These are phyloP conservation scores for Oryza punctata DNA, from an alignment of 176 grass and related monocot genomes.

Conservation along the genomic window DNA sequence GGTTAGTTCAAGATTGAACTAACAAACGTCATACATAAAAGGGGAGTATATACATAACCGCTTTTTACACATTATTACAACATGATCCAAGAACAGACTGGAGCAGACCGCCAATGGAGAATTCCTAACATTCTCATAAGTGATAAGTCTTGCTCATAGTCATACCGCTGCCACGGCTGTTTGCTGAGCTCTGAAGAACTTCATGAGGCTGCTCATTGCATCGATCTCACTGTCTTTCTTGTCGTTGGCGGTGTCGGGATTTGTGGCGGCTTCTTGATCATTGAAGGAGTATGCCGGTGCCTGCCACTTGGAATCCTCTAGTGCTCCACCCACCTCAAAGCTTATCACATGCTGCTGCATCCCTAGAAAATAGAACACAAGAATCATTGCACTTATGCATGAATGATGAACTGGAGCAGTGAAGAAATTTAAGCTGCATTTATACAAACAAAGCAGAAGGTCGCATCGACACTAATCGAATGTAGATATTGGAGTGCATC, in stretches of 20 bases:
- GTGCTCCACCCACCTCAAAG: constrained; percentile 52
- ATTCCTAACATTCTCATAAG: not conserved
- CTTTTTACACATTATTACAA: not conserved
- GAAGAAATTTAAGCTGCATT: not conserved
- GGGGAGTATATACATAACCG: not conserved
- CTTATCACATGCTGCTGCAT: constrained; percentile 63
- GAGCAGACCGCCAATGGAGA: not conserved
- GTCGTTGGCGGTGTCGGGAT: not conserved
- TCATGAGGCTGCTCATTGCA: constrained; percentile 27
- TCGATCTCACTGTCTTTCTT: not conserved
- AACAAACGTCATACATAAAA: no score
- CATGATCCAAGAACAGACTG: not conserved
- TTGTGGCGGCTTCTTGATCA: not conserved
- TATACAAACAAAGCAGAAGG: not conserved
- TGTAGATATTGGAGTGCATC: not conserved
- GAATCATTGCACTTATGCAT: not conserved
- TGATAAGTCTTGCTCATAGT: not conserved
- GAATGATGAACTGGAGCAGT: not conserved
- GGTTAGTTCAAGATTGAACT: no score
- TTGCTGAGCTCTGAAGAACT: constrained; percentile 12
- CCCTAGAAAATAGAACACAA: constrained; percentile 11
- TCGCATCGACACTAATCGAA: not conserved
- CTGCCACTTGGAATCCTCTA: constrained; percentile 67
- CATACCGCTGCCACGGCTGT: not conserved
- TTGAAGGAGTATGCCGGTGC: constrained; percentile 51